phyloP scores from a whole-genome alignment of 1,284 basidiomycete genomes.

The Testicularia cyperi region DNA sequence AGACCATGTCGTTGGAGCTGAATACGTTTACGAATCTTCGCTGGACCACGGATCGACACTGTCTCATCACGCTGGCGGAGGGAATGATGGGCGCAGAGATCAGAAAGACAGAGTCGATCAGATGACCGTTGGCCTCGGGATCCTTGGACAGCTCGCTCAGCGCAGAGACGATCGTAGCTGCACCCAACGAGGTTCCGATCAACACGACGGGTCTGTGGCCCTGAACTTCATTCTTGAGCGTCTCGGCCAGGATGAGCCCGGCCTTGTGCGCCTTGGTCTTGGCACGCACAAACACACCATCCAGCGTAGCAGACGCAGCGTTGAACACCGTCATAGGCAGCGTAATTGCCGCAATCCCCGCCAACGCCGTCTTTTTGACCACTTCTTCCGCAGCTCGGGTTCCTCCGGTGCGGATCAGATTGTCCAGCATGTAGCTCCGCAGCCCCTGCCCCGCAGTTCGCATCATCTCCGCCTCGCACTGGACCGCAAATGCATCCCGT shows the following conservation, averaged over 20 bases:
- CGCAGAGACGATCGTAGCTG: constrained; percentile 64
- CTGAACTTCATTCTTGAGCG: constrained; percentile 65
- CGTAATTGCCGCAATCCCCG: constrained; percentile 65
- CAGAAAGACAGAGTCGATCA: constrained; percentile 64
- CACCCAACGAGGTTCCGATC: constrained; percentile 65
- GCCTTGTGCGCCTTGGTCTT: constrained; percentile 56
- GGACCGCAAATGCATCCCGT: constrained; percentile 47
- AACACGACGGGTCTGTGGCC: constrained; percentile 65
- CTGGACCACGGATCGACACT: constrained; percentile 62
- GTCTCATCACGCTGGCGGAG: constrained; percentile 62
- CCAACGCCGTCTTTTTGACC: constrained; percentile 65
- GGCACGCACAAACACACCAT: constrained; percentile 61
- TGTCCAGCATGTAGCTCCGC: constrained; percentile 41
- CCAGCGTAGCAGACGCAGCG: constrained; percentile 58
- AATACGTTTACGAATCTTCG: constrained; percentile 64
- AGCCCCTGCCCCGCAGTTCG: constrained; percentile 38
- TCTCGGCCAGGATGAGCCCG: constrained; percentile 65
- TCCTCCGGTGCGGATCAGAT: constrained; percentile 38
- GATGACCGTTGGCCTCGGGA: constrained; percentile 45
- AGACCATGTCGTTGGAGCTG: constrained; percentile 63
- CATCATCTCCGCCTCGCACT: constrained; percentile 48
- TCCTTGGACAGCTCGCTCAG: constrained; percentile 62
- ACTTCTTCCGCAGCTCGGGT: constrained; percentile 60
- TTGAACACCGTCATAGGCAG: constrained; percentile 62
- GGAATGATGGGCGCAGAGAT: constrained; percentile 63